Base-by-base conservation (phyloP, 2,329 filamentous ascomycete species). In the Dichotomopilus funicola region DNA sequence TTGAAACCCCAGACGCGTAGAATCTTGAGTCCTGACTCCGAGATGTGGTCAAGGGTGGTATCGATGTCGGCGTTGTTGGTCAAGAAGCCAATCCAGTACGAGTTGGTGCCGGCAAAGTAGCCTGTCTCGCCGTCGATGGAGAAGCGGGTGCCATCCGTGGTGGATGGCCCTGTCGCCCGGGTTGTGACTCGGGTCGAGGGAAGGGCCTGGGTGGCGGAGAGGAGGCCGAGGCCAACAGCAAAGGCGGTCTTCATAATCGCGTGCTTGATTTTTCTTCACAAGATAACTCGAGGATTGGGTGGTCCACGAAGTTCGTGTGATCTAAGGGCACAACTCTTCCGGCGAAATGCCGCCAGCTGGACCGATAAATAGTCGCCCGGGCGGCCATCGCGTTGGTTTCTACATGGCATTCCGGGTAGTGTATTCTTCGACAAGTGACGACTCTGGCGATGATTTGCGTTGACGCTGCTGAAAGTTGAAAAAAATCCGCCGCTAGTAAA, bases 1-100 rank as follows among this genome's bases (percentile, higher is more conserved):
- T 83, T 83, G 71, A 85, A 85, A 4, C 81, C 80, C 82, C 81
- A 84, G 48, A 83, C 73, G 12, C 82, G 75, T 37, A 84, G 71
- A 57, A 85, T 78, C 65, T 80, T 82, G 57, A 78, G 75, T 0
- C 80, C 79, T 2, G 79, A 76, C 36, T 68, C 60, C 49, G 70
- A 64, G 12, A 83, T 65, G 62, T 81, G 73, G 57, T 73, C 68
- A 51, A 80, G 69, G 11, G 74, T 68, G n/a, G 70, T 68, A 62
- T 84, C 78, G 11, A 83, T 74, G 64, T 86, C 80, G 6, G 68
- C 71, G 58, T 80, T 72, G 54, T 78, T 76, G 62, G 72, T 78
- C 43, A 76, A 62, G 60, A 81, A 80, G 10, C 72, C 71, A 49
- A 80, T 73, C 76, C 78, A 82, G 69, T 81, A 82, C 42, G 75